Base-by-base conservation (phyloP, 306 rosid genomes). In the Astragalus glycyphyllos region DNA sequence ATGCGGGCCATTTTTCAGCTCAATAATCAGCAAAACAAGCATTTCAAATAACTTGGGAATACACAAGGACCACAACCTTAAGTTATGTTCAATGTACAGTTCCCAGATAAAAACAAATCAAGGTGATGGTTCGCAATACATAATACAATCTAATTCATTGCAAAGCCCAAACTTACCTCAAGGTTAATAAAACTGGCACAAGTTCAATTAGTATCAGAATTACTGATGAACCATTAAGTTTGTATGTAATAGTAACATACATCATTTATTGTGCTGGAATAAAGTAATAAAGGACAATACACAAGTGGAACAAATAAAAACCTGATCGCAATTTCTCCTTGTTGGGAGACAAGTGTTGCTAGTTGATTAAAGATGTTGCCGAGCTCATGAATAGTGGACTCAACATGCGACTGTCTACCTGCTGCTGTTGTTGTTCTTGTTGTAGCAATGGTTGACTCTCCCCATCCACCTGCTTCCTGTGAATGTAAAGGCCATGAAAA, bases 271-370 rank as follows among this genome's bases (percentile, higher is more conserved):
- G 1, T 48, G 47, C 45, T 47, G 15, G 68, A 80, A 69, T 47
- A 74, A 58, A 56, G 57, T 13, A 51, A 71, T 41, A 41, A 49
- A 42, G 40, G 40, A 15, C 37, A 71, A 51, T 11, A 41, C 73
- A 58, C 40, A 34, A 71, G 42, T 38, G 57, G 50, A 44, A 37
- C 54, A 56, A 63, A 72, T 40, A 74, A 51, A 69, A 79, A 95
- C 97, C 97, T 95, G 85, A 95, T 91, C 58, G 99, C 97, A 71
- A 95, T 69, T 68, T 95, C 97, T 82, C 96, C 99, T 81, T 95
- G 96, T 80, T 95, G 96, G 73, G 97, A 95, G 68, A 95, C 97
- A 59, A 95, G 92, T 11, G 97, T 95, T 34, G 97, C 97, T 42
- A 89, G 84, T 75, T 95, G 96, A 87, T 89, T 95, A 77, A 95